These are phyloP conservation scores for Pleurotus pulmonarius DNA, from an alignment of 768 basidiomycete genomes.

Conservation along the genomic window DNA sequence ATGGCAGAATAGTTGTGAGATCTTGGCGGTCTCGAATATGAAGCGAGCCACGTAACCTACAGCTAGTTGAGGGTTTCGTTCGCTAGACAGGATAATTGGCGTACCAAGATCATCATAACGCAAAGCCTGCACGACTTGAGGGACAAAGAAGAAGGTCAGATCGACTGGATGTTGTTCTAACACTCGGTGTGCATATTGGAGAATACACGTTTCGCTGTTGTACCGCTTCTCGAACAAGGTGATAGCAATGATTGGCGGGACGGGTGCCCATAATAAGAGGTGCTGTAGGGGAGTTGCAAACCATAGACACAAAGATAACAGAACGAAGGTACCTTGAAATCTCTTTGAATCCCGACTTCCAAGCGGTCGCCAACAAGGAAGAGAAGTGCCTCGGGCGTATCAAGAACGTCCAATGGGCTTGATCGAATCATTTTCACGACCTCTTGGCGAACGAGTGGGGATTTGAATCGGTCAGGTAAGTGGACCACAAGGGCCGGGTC, in stretches of 20 bases:
- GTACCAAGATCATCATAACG: conserved; percentile 85
- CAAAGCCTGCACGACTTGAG: conserved; percentile 95
- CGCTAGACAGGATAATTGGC: conserved; percentile 12
- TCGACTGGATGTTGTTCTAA: conserved; percentile 93
- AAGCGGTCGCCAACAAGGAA: conserved; percentile 75
- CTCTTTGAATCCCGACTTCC: conserved; percentile 52
- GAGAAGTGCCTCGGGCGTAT: conserved; percentile 76
- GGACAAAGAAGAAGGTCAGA: conserved; percentile 97
- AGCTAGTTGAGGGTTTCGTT: not conserved
- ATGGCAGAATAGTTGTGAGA: conserved; percentile 97
- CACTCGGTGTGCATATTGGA: conserved; percentile 96
- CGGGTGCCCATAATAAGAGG: conserved; percentile 84
- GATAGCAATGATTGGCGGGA: conserved; percentile 78
- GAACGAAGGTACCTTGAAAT: conserved; percentile 61
- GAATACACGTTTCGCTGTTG: conserved; percentile 74
- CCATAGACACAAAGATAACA: not conserved
- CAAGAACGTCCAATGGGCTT: conserved; percentile 64
- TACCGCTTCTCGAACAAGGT: conserved; percentile 85
- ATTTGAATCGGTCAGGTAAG: conserved; percentile 87
- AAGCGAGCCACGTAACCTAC: conserved; percentile 91
- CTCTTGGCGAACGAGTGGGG: conserved; percentile 60
- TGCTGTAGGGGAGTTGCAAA: conserved; percentile 42
- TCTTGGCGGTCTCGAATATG: conserved; percentile 95
- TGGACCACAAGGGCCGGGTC: conserved; percentile 81
- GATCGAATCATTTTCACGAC: conserved; percentile 72